A percentile compares a stretch with the other conserved stretches of the same genome.
Evolutionary conservation across 495 filamentous ascomycete genomes (phyloP).

Genomic region (Hypoxylon lenormandii): DNA sequence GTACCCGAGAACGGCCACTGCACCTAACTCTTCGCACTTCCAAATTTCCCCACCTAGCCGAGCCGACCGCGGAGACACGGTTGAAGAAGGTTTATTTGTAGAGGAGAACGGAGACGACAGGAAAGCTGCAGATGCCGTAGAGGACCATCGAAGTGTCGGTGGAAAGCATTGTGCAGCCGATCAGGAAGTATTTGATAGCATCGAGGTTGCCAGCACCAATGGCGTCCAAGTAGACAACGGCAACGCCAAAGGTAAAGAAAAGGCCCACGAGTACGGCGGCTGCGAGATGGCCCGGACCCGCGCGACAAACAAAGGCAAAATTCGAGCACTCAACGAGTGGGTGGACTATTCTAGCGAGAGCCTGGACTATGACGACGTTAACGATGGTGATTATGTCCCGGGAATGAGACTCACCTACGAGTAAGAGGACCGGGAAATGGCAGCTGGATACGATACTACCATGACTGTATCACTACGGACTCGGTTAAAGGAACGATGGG

Average conservation of each 20-base stretch:
- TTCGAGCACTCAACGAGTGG: neutral
- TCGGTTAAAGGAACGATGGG: too few relatives aligned
- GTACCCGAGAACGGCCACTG: neutral
- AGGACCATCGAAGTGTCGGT: neutral
- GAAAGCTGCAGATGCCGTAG: neutral
- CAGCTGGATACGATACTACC: neutral
- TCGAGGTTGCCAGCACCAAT: neutral
- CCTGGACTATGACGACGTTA: neutral
- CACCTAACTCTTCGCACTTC: neutral
- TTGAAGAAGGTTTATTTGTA: conserved; percentile 15
- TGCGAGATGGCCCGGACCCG: neutral
- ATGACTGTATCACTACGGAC: neutral
- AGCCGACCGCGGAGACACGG: neutral
- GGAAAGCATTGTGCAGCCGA: neutral
- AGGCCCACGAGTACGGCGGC: too few relatives aligned
- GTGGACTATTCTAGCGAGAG: neutral
- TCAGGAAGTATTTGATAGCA: neutral
- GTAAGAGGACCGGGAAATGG: neutral
- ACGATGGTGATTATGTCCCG: neutral
- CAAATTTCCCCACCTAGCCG: neutral
- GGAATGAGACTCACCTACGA: neutral
- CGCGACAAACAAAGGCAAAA: neutral
- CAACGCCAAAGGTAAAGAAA: too few relatives aligned
- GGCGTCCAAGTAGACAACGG: too few relatives aligned
- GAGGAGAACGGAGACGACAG: neutral